Evolutionary conservation across 108 stramenopile species (phyloP), one percentile per base, ranked within the genome.

Genomic region (Cyclotella distinguenda): DNA sequence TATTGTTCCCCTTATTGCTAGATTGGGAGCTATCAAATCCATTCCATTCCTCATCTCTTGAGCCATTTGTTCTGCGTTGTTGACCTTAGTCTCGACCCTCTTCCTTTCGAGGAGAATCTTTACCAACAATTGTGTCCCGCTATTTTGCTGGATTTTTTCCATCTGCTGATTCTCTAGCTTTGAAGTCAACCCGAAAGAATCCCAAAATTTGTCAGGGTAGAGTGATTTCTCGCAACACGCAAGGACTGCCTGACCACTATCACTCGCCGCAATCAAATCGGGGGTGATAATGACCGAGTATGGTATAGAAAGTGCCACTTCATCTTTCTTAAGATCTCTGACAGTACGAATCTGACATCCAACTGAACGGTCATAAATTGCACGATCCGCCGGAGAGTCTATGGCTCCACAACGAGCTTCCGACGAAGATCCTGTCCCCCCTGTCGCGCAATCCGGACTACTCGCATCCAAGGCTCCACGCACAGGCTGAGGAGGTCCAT

Each of bases 31-130:
- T 19, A 38, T 23, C 45, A 25, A 25, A 9, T 46, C 48, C 4
- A 3, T 44, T 44, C 38, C 68, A 70, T 52, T 43, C 10, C 69
- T 40, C 31, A 28, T 28, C 12, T 67, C 55, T 19, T 67, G 45
- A 1, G 43, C 43, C n/a, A 43, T 44, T 25, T 46, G 31, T 26
- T 61, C 65, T 18, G 64, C 71, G 25, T 61, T 76, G 3, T 31
- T 28, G 42, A 79, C 32, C 11, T 72, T 79, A 12, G 61, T 83
- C 42, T 90, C 92, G 19, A 81, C 89, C 61, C 78, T 87, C 48
- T 88, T 89, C 36, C 92, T 65, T 58, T 93, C 92, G 43, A 85
- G 86, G 53, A 93, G 52, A 67, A 90, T 93, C 58, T 90, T 93
- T 56, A 93, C 86, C 22, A 93, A 81, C 39, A 93, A 60, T 60